These are phyloP conservation scores for Neostapfia colusana DNA, from an alignment of 176 grass and related monocot species.

Conservation along the genomic window DNA sequence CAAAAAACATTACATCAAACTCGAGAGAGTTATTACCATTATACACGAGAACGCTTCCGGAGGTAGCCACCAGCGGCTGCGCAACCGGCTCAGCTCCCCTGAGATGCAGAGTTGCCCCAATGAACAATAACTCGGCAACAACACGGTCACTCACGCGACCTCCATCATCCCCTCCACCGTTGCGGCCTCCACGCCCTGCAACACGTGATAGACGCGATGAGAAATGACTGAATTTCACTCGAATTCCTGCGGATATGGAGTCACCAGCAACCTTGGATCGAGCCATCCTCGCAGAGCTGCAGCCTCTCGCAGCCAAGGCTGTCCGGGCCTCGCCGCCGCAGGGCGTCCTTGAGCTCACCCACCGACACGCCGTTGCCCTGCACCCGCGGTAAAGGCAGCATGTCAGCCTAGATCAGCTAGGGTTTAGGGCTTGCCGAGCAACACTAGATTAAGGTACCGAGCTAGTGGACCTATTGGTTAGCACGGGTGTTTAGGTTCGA, in stretches of 20 bases:
- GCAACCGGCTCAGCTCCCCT: slow-evolving; percentile 57
- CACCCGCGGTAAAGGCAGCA: neutral
- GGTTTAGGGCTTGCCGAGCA: slow-evolving; percentile 14
- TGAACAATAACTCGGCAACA: slow-evolving; percentile 51
- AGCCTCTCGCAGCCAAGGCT: slow-evolving; percentile 54
- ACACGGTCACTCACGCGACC: neutral
- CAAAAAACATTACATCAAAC: neutral
- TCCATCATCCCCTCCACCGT: neutral
- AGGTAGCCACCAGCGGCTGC: slow-evolving; percentile 56
- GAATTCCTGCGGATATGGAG: neutral
- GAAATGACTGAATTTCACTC: neutral
- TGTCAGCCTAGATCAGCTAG: slow-evolving; percentile 9
- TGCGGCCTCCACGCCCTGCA: slow-evolving; percentile 13
- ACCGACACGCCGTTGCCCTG: slow-evolving; percentile 43
- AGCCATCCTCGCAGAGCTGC: slow-evolving; percentile 35
- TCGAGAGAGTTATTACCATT: slow-evolving; percentile 70
- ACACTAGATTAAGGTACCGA: neutral
- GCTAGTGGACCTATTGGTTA: neutral
- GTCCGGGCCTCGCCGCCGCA: slow-evolving; percentile 66
- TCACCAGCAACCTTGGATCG: slow-evolving; percentile 33
- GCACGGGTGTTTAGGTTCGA: neutral
- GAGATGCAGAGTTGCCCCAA: slow-evolving; percentile 79
- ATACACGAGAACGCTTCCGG: slow-evolving; percentile 76
- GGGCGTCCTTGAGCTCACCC: slow-evolving; percentile 63
- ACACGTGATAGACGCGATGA: neutral